Base-by-base conservation (phyloP, 2,329 filamentous ascomycete species). In the Diplodia intermedia region DNA sequence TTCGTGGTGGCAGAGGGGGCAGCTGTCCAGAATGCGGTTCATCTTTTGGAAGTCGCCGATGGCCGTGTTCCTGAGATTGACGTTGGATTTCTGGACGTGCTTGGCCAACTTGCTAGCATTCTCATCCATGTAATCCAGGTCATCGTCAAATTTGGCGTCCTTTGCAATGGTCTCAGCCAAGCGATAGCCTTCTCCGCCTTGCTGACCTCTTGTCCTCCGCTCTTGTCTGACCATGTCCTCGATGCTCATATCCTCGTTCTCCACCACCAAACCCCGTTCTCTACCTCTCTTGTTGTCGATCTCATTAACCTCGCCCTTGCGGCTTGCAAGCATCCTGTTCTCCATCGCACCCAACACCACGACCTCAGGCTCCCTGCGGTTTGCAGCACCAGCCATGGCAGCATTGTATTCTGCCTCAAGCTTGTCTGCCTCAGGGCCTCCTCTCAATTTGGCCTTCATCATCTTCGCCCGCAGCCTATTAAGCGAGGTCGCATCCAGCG, bases 141-240 rank as follows among this genome's bases (percentile, higher is more conserved):
- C 91, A 75, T 96, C 89, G 75, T 93, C 90, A 77, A 96, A 99
- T 76, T 94, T 96, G 60, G 82, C 87, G 78, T 99, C 95, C 77
- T 97, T 97, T 66, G 94, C 92, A 72, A 99, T 99, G 69, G 94
- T 89, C 77, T 98, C 94, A 2, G 95, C 95, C 38, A 97, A 86
- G 4, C 91, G 88, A 73, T 89, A 84, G 1, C 91, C 92, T 76
- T 97, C 94, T 65, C 93, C 93, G 52, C 91, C 92, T 4, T 84
- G 83, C 74, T 92, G 89, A 18, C 90, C 90, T 69, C 89, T 90
- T 4, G 92, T 97, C 66, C 94, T 90, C 43, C 92, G 89, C 80
- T 99, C 95, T 79, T 98, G 94, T 33, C 93, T 89, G 20, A 99
- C 89, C 95, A 99, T 99, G 78, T 99, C 95, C 66, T 97, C 93